Evolutionary conservation across 768 basidiomycete genomes (phyloP).

Genomic region (Candolleomyces eurysporus): DNA sequence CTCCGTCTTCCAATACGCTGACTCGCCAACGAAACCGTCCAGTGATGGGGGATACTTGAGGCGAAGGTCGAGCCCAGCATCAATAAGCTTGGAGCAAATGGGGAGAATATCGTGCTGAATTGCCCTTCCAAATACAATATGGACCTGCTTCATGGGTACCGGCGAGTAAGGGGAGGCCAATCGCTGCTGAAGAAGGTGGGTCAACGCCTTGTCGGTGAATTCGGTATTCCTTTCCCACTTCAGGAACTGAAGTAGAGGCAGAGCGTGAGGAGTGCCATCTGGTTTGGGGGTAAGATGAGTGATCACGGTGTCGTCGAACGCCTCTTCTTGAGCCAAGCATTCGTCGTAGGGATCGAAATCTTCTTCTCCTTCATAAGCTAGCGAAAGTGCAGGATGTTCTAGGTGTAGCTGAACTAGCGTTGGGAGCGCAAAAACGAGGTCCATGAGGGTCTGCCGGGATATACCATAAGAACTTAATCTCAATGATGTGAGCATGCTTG

Average conservation of each 20-base stretch:
- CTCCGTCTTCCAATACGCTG: no score
- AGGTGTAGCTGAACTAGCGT: neutral
- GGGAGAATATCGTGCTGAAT: neutral
- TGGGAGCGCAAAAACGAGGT: neutral
- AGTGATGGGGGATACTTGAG: neutral
- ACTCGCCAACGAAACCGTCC: no score
- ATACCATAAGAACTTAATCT: neutral
- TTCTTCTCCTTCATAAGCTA: neutral
- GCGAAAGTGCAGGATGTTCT: neutral
- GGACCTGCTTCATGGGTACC: neutral
- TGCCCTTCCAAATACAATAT: neutral
- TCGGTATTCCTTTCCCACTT: neutral
- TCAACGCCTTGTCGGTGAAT: neutral
- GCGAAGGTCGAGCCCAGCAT: neutral
- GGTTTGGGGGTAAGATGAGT: neutral
- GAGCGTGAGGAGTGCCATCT: neutral
- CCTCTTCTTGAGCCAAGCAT: neutral
- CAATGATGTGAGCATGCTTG: neutral
- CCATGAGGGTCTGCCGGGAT: neutral
- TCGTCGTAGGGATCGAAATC: neutral
- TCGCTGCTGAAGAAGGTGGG: neutral
- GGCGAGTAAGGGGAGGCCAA: neutral
- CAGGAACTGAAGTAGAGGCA: neutral
- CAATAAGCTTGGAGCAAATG: neutral
- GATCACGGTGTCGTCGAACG: neutral